Base-by-base conservation (phyloP, 176 grass and related monocot species). In the maize (Zea mays) region DNA sequence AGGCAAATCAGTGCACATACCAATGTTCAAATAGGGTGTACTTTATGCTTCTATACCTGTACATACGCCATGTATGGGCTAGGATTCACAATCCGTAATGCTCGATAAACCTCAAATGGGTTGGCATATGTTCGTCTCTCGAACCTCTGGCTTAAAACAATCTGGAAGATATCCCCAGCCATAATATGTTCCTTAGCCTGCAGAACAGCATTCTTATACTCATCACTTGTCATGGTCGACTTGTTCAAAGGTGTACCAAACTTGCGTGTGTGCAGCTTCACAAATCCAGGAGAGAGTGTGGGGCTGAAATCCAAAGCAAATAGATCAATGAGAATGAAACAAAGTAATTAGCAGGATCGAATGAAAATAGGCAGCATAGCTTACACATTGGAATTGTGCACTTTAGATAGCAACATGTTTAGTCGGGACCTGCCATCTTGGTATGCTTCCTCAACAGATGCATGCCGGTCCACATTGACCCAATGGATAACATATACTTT, bases 401-500 rank as follows among this genome's bases (percentile, higher is more conserved):
- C 83, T 86, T 85, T 90, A 75, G 93, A 92, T 20, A 92, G 87
- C 67, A 96, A 62, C 46, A 56, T 49, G 62, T 87, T 79, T 74
- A 96, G 59, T 45, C 81, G 86, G 20, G 79, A 82, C 61, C 43
- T 90, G 64, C 90, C 93, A 74, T 92, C 72, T 85, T 87, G n/a
- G 61, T 88, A 96, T 62, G 89, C 93, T 65, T 83, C 79, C 83
- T 96, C 86, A 0, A 89, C 59, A 19, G 93, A 92, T 78, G 90
- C 88, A 73, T 96, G 78, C 1, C 77, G 83, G 52, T 90, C 84
- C 19, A 96, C 38, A 83, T 82, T 84, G 45, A 96, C 89, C 90
- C 93, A 96, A 78, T 92, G 89, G 79, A 96, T 96, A 62, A 83
- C 90, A 88, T 90, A 96, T 6, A 72, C 93, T 92, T 92, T 96